Evolutionary conservation across 176 grass and related monocot species (phyloP).

Genomic region (Cenchrus fungigraminus): DNA sequence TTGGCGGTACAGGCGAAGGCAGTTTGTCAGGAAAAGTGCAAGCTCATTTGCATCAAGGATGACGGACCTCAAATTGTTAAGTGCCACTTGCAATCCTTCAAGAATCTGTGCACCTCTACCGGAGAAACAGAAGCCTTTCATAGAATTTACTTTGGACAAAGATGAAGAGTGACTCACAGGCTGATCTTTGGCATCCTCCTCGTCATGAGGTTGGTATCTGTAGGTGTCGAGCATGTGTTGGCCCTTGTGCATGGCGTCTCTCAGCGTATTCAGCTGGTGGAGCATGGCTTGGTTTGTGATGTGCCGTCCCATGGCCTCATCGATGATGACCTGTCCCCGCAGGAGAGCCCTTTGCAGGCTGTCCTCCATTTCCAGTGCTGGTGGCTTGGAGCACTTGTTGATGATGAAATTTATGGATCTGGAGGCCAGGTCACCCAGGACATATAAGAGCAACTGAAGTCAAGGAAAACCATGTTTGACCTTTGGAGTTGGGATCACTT

Average conservation of each 20-base stretch:
- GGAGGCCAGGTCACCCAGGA: no score
- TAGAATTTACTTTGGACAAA: not conserved
- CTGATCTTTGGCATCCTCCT: not conserved
- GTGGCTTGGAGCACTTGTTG: no score
- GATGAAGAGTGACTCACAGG: no score
- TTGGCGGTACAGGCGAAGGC: not conserved
- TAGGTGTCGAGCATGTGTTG: not conserved
- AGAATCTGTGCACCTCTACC: not conserved
- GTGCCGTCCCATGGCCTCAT: not conserved
- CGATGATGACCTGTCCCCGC: not conserved
- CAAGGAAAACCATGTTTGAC: no score
- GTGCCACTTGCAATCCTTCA: not conserved
- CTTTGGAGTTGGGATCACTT: no score
- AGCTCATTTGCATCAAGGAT: not conserved
- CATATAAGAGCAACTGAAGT: no score
- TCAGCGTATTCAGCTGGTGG: not conserved
- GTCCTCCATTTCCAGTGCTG: not conserved
- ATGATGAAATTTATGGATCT: no score
- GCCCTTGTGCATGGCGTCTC: constrained; percentile 1
- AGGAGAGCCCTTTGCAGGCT: not conserved
- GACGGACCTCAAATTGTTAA: not conserved
- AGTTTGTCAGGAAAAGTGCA: not conserved
- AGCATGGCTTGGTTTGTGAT: not conserved
- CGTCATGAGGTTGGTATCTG: not conserved
- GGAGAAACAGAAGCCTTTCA: not conserved